Evolutionary conservation across 2,329 filamentous ascomycete species (phyloP).

Genomic region (Exophiala xenobiotica): DNA sequence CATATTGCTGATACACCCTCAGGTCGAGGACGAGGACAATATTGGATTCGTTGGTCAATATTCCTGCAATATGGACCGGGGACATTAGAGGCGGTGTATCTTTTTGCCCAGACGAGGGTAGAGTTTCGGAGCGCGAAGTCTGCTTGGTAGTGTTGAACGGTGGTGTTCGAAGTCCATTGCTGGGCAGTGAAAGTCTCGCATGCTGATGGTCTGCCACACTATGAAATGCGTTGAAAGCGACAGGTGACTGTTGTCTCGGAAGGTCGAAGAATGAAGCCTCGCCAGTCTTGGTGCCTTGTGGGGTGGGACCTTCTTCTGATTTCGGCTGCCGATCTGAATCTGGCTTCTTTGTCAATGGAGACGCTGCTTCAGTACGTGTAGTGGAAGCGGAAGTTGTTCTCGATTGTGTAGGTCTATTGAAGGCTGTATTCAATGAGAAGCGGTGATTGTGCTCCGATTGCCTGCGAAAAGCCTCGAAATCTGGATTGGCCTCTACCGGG

Average conservation of each 20-base stretch:
- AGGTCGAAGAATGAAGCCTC: conserved; percentile 41
- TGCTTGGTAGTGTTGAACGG: conserved; percentile 2
- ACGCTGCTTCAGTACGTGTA: conserved; percentile 5
- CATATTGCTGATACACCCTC: conserved; percentile 80
- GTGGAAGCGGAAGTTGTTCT: conserved; percentile 15
- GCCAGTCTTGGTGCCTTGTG: conserved; percentile 8
- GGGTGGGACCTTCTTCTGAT: conserved; percentile 15
- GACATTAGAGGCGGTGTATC: conserved; percentile 53
- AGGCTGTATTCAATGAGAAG: conserved; percentile 18
- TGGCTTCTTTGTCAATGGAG: conserved; percentile 12
- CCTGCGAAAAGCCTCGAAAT: conserved; percentile 76
- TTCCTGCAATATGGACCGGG: conserved; percentile 54
- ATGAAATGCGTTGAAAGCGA: conserved; percentile 41
- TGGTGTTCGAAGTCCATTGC: conserved; percentile 48
- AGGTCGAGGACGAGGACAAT: conserved; percentile 76
- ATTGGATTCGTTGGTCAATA: conserved; percentile 54
- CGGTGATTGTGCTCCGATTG: conserved; percentile 58
- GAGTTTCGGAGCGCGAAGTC: conserved; percentile 49
- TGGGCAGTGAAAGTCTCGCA: conserved; percentile 56
- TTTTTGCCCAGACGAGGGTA: conserved; percentile 52
- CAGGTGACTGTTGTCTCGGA: conserved; percentile 51
- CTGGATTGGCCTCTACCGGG: conserved; percentile 71
- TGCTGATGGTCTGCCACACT: conserved; percentile 45
- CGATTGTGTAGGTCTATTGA: conserved; percentile 20
- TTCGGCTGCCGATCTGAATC: background rate